phyloP scores from a whole-genome alignment of 2,329 filamentous ascomycete species.

The Penicillium sp. region DNA sequence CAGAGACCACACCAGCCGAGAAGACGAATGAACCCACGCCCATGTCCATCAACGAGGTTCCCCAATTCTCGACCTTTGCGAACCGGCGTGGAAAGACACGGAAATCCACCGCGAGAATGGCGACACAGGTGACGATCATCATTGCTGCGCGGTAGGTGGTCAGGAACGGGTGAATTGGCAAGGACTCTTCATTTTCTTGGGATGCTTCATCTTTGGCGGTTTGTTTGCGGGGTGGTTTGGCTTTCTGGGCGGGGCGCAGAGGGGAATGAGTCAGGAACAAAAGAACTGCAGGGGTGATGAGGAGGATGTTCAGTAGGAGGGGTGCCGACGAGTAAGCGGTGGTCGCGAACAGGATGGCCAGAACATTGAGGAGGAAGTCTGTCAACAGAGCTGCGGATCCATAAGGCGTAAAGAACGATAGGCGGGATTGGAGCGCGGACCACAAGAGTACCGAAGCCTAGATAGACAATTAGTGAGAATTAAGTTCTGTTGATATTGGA shows the following conservation, averaged over 20 bases:
- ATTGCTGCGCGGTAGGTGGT: conserved; percentile 90
- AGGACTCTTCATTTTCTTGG: conserved; percentile 46
- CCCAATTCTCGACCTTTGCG: conserved; percentile 99
- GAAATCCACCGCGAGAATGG: conserved; percentile 97
- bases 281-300: conserved; percentile 72
- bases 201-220: conserved; percentile 25
- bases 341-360: conserved; percentile 78
- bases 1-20: conserved; percentile 87
- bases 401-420: conserved; percentile 82
- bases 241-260: conserved; percentile 36
- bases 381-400: conserved; percentile 68
- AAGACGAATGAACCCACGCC: conserved; percentile 98
- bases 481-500: not conserved
- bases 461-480: not conserved
- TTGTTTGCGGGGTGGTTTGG: conserved; percentile 36
- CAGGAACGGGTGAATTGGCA: conserved; percentile 88
- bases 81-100: conserved; percentile 89
- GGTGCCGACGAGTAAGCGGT: conserved; percentile 82
- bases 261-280: conserved; percentile 55
- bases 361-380: conserved; percentile 88
- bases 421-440: conserved; percentile 83
- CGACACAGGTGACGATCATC: conserved; percentile 86
- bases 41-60: conserved; percentile 97
- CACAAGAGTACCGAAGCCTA: conserved; percentile 84
- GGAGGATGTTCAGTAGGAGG: conserved; percentile 72